Evolutionary conservation across 2,329 filamentous ascomycete species (phyloP).

Genomic region (Myriosclerotinia scirpicola): DNA sequence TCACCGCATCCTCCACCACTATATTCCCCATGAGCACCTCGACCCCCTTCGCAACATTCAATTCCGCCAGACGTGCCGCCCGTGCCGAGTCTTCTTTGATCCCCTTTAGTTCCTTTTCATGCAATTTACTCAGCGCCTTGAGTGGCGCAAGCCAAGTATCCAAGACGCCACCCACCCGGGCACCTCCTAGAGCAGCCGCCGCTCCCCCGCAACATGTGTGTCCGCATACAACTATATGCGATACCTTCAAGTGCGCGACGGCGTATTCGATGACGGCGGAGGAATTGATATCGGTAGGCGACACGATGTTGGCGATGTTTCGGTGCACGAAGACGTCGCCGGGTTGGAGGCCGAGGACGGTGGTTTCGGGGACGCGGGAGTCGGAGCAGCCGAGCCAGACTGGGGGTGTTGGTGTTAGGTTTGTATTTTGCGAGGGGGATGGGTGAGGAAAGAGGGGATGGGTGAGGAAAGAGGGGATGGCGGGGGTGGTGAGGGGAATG

Average conservation of each 20-base stretch:
- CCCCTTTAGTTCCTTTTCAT: constrained; percentile 56
- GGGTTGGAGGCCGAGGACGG: constrained; percentile 72
- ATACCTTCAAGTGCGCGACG: constrained; percentile 68
- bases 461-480: no score
- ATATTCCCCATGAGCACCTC: constrained; percentile 67
- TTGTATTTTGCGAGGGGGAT: background rate
- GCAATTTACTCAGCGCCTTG: constrained; percentile 45
- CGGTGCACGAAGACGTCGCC: constrained; percentile 88
- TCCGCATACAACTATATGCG: constrained; percentile 69
- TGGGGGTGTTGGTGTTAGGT: constrained; percentile 34
- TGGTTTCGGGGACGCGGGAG: constrained; percentile 81
- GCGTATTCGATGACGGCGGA: constrained; percentile 78
- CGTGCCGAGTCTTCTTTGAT: constrained; percentile 56
- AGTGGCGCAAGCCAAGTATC: constrained; percentile 57
- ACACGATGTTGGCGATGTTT: constrained; percentile 85
- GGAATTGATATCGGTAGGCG: constrained; percentile 71
- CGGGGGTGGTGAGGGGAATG: background rate
- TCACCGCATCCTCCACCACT: constrained; percentile 67
- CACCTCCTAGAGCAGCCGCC: constrained; percentile 54
- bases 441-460: no score
- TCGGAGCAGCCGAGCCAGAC: constrained; percentile 89
- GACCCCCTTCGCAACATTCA: constrained; percentile 72
- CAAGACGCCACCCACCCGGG: constrained; percentile 52
- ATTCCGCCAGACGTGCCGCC: constrained; percentile 65
- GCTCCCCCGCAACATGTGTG: constrained; percentile 70